A percentile compares a stretch with the other conserved stretches of the same genome.
Conservation (phyloP, 768 basidiomycete genomes). For the Amanita inopinata region DNA sequence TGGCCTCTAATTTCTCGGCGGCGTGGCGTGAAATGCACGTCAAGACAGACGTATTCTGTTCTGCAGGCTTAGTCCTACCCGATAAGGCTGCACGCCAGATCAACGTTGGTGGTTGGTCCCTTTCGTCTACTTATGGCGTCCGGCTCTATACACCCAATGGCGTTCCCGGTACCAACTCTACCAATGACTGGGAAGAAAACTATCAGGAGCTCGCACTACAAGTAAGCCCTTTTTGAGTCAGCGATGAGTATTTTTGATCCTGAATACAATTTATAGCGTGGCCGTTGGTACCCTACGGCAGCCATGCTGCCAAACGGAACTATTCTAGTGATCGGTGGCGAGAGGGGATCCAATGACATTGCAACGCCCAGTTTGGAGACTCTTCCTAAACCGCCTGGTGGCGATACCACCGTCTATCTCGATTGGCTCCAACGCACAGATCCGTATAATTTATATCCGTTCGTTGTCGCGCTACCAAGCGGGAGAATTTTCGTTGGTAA, state of each 20-base stretch:
- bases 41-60: conserved; percentile 74
- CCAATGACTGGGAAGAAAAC: conserved; percentile 77
- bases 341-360: conserved; percentile 57
- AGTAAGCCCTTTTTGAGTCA: conserved; percentile 23
- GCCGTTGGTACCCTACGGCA: conserved; percentile 67
- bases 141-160: conserved; percentile 69
- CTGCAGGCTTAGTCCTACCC: conserved; percentile 62
- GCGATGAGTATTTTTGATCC: conserved; percentile 1
- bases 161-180: conserved; percentile 54
- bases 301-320: conserved; percentile 66
- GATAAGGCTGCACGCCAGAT: conserved; percentile 61
- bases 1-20: conserved; percentile 35
- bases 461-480: conserved; percentile 62
- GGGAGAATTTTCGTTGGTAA: conserved; percentile 61
- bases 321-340: conserved; percentile 66
- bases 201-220: conserved; percentile 46
- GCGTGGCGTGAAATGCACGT: conserved; percentile 76
- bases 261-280: conserved; percentile 26
- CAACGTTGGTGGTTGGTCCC: conserved; percentile 64
- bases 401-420: conserved; percentile 47
- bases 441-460: conserved; percentile 76
- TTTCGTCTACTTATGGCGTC: conserved; percentile 62
- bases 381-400: conserved; percentile 57
- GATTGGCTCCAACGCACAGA: conserved; percentile 65
- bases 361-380: conserved; percentile 65